Percentiles rank a stretch among this genome's conserved stretches.
Evolutionary conservation across 106 monocot genomes (phyloP).

Genomic region (Alisma plantagoaquatica): DNA sequence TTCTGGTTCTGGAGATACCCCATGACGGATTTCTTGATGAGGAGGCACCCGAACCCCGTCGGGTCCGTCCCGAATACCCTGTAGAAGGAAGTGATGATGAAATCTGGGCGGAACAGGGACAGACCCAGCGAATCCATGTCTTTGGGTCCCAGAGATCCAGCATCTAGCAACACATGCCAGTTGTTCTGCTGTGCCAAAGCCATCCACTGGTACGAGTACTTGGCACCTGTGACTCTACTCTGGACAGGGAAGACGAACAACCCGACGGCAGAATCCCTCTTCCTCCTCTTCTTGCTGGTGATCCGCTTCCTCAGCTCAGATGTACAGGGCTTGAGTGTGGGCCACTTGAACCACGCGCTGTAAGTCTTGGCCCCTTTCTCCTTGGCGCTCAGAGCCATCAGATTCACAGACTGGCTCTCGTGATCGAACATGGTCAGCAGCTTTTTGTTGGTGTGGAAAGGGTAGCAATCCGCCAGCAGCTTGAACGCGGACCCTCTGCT

Average conservation of each 20-base stretch:
- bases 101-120: conserved; percentile 88
- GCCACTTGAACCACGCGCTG: conserved; percentile 82
- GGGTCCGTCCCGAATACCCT: conserved; percentile 82
- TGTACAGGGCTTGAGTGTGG: conserved; percentile 67
- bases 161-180: conserved; percentile 98
- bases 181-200: conserved; percentile 96
- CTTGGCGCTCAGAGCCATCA: conserved; percentile 76
- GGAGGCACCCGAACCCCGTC: conserved; percentile 84
- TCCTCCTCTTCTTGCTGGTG: conserved; percentile 70
- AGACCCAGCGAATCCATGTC: conserved; percentile 97
- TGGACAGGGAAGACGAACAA: conserved; percentile 94
- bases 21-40: conserved; percentile 93
- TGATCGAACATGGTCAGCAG: conserved; percentile 95
- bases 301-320: conserved; percentile 79
- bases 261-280: conserved; percentile 67
- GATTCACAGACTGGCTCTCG: conserved; percentile 90
- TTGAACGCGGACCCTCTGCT: conserved; percentile 87
- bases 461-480: conserved; percentile 81
- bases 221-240: conserved; percentile 77
- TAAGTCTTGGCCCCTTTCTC: conserved; percentile 85
- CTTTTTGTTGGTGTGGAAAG: conserved; percentile 93
- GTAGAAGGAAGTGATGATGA: conserved; percentile 97
- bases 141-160: conserved; percentile 90
- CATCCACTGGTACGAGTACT: conserved; percentile 99
- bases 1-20: conserved; percentile 61